Base-by-base conservation (phyloP, 2,329 filamentous ascomycete genomes). In the Clonostachys byssicola region DNA sequence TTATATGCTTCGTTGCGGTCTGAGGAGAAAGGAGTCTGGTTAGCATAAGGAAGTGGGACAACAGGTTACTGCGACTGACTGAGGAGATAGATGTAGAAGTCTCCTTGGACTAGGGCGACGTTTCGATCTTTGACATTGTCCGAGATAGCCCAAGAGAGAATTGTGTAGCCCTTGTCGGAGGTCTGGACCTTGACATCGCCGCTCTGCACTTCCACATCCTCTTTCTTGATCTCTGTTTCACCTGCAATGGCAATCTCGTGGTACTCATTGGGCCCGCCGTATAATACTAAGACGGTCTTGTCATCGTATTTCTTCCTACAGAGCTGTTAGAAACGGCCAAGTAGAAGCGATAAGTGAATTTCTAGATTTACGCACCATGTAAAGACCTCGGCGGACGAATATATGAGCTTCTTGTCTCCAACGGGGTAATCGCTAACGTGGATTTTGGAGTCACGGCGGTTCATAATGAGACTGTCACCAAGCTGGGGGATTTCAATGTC, bases 361-460 rank as follows among this genome's bases (percentile, higher is more conserved):
- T 30, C 20, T 13, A 12, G n/a, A 44, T 36, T 14, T 39, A 40
- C 39, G 35, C 30, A 41, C 48, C 80, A 84, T 0, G 80, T 85
- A 52, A 81, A 81, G 45, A 87, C 75, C 56, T 88, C 83, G 1
- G 80, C 81, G 5, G 83, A 82, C 1, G 80, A 85, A 64, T 86
- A 87, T 2, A 85, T 64, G n/a, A 87, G 58, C 6, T 72, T 78
- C 12, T 72, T 62, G 18, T 73, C 72, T 2, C 77, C 80, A 43
- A 86, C 63, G 40, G 78, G 70, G 51, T 86, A 87, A 57, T 87
- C 79, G 9, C 35, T 40, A 30, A 47, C 40, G 30, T 49, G 48
- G 17, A 49, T 49, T 36, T 49, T 49, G 34, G 48, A 40, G 23
- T 49, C 48, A 5, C 48, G 44, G 17, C 48, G 40, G 38, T 44